A percentile compares a stretch with the other conserved stretches of the same genome.
Conservation (phyloP, 108 stramenopile genomes). For the Cyclotella atomus region DNA sequence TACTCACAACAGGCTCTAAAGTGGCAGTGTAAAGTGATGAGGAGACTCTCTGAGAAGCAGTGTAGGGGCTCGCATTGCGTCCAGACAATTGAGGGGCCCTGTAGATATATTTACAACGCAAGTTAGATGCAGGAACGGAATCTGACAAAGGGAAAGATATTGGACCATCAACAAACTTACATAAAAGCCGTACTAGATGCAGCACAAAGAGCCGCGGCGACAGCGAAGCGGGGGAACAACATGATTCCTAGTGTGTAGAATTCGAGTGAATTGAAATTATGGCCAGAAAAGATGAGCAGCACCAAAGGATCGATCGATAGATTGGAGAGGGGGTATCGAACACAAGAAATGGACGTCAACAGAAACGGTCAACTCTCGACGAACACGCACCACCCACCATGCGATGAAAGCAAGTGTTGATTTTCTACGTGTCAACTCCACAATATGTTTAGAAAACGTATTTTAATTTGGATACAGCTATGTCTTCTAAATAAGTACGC, state of each 20-base stretch:
- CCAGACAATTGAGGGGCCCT: constrained; percentile 38
- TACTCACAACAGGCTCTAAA: constrained; percentile 47
- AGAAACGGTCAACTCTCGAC: constrained; percentile 10
- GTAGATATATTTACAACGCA: too few species aligned
- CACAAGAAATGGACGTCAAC: constrained; percentile 2
- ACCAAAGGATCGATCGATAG: background rate
- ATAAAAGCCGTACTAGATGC: constrained; percentile 50
- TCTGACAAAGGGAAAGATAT: background rate
- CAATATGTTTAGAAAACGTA: background rate
- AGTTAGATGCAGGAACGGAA: too few species aligned
- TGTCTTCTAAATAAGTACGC: background rate
- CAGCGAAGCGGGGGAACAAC: constrained; percentile 49
- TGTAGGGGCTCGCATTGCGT: constrained; percentile 18
- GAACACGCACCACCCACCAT: background rate
- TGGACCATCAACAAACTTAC: constrained; percentile 36
- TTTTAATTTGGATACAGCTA: background rate
- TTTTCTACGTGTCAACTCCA: background rate
- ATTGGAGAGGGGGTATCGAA: background rate
- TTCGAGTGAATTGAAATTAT: background rate
- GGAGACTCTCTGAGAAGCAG: constrained; percentile 17
- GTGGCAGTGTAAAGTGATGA: constrained; percentile 36
- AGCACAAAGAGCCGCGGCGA: constrained; percentile 54
- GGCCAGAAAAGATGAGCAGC: background rate
- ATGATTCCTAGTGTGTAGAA: background rate
- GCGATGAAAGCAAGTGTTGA: background rate